Percentiles rank a stretch among this genome's conserved stretches.
phyloP scores from a whole-genome alignment of 1,139 yeast species.

The Suhomyces kunorum region DNA sequence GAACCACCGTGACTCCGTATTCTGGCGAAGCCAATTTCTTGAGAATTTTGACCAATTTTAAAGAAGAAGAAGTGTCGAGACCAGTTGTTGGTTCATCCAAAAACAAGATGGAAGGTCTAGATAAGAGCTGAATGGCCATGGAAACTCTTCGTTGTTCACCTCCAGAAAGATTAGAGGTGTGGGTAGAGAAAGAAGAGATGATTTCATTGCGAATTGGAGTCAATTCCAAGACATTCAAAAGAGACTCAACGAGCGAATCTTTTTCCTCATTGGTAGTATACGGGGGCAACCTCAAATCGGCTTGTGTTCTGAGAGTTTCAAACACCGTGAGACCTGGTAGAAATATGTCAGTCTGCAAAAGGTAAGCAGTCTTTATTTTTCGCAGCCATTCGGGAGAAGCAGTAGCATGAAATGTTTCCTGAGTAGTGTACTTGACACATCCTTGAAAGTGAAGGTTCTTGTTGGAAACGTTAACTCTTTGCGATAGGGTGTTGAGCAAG shows the following conservation, averaged over 20 bases:
- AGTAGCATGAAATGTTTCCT: not conserved
- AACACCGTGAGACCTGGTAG: conserved; percentile 70
- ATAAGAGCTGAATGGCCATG: conserved; percentile 73
- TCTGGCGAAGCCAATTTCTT: conserved; percentile 48
- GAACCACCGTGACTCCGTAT: conserved; percentile 66
- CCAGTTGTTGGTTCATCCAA: conserved; percentile 93
- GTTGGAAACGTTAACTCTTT: conserved; percentile 47
- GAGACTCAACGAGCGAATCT: conserved; percentile 52
- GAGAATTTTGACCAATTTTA: conserved; percentile 61
- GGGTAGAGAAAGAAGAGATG: conserved; percentile 50
- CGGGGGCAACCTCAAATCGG: conserved; percentile 61
- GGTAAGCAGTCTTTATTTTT: conserved; percentile 48
- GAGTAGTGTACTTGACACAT: conserved; percentile 21
- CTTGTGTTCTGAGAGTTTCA: conserved; percentile 70
- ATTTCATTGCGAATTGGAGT: conserved; percentile 59
- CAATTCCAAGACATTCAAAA: conserved; percentile 61
- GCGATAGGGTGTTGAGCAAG: conserved; percentile 68
- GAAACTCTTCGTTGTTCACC: conserved; percentile 83
- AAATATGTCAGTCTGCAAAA: conserved; percentile 75
- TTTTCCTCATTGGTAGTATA: conserved; percentile 44
- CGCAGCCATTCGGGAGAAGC: not conserved
- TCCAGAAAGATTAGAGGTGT: conserved; percentile 64
- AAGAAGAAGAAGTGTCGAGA: conserved; percentile 76
- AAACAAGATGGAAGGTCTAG: conserved; percentile 74
- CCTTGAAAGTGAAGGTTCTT: conserved; percentile 38